A percentile compares a stretch with the other conserved stretches of the same genome.
phyloP scores from a whole-genome alignment of 495 filamentous ascomycete species.

The Penicillium turbatum region DNA sequence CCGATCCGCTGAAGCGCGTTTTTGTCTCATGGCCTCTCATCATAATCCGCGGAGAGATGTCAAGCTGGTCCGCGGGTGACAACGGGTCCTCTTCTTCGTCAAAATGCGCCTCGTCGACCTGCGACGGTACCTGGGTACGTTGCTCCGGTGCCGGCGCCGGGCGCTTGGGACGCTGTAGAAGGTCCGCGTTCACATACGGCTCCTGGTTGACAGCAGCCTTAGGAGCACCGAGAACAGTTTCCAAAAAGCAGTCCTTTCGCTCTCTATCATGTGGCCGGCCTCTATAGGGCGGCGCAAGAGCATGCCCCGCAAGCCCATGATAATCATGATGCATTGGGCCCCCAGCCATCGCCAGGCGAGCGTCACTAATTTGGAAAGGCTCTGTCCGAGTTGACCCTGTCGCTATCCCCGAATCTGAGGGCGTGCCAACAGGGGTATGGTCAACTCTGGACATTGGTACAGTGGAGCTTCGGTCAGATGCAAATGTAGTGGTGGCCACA shows the following conservation, averaged over 20 bases:
- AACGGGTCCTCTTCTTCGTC: constrained; percentile 20
- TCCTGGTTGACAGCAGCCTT: constrained; percentile 41
- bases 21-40: constrained; percentile 43
- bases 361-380: constrained; percentile 11
- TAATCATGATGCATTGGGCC: constrained; percentile 1
- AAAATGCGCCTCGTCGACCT: constrained; percentile 6
- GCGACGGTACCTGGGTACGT: constrained; percentile 5
- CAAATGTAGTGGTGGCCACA: constrained; percentile 27
- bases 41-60: constrained; percentile 40
- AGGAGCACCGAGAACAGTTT: constrained; percentile 43
- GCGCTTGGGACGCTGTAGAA: constrained; percentile 33
- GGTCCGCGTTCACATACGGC: constrained; percentile 29
- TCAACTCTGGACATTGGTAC: constrained; percentile 17
- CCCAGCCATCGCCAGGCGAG: background rate
- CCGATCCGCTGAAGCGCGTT: constrained; percentile 41
- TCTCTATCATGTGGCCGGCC: constrained; percentile 19
- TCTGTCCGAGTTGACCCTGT: constrained; percentile 30
- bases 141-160: constrained; percentile 11
- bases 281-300: constrained; percentile 6
- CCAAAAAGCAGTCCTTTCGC: constrained; percentile 36
- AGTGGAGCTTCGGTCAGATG: constrained; percentile 28
- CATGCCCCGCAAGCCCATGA: constrained; percentile 13
- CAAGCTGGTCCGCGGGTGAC: constrained; percentile 37
- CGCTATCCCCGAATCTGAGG: constrained; percentile 37
- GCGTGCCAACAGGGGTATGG: constrained; percentile 26